phyloP scores from a whole-genome alignment of 208 protist genomes.

The Leishmania martiniquensis region DNA sequence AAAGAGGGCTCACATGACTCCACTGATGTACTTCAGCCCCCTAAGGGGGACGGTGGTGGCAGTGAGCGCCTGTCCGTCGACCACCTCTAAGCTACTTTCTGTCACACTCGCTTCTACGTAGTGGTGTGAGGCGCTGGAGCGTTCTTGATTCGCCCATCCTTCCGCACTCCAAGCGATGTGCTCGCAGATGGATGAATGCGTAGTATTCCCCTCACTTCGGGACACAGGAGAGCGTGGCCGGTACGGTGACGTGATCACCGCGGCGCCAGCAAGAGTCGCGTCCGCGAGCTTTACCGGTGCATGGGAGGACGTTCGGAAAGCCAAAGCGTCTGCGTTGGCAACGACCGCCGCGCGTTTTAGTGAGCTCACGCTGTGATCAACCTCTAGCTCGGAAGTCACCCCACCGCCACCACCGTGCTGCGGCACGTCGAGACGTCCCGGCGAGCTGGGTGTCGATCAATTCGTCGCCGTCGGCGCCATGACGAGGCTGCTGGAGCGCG shows the following conservation, averaged over 20 bases:
- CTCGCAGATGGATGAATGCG: background rate
- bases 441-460: background rate
- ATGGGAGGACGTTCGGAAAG: background rate
- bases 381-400: background rate
- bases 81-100: slow-evolving; percentile 6
- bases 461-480: slow-evolving; percentile 3
- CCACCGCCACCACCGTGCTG: background rate
- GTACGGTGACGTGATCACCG: slow-evolving; percentile 8
- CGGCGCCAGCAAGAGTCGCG: background rate
- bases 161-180: slow-evolving; percentile 5
- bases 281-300: background rate
- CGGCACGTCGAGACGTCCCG: background rate
- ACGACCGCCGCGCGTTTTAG: background rate
- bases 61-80: background rate
- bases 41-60: slow-evolving; percentile 1
- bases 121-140: background rate
- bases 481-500: slow-evolving; percentile 13
- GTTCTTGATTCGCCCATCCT: slow-evolving; percentile 1
- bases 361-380: background rate
- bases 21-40: slow-evolving; percentile 15
- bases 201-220: background rate
- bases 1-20: slow-evolving; percentile 6
- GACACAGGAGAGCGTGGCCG: slow-evolving; percentile 8
- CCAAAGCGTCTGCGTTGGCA: too few relatives aligned
- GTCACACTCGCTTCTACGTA: background rate